Evolutionary conservation across 305 asterid genomes (phyloP), one percentile per base, ranked within the genome.

Genomic region (Salvia sclarea): DNA sequence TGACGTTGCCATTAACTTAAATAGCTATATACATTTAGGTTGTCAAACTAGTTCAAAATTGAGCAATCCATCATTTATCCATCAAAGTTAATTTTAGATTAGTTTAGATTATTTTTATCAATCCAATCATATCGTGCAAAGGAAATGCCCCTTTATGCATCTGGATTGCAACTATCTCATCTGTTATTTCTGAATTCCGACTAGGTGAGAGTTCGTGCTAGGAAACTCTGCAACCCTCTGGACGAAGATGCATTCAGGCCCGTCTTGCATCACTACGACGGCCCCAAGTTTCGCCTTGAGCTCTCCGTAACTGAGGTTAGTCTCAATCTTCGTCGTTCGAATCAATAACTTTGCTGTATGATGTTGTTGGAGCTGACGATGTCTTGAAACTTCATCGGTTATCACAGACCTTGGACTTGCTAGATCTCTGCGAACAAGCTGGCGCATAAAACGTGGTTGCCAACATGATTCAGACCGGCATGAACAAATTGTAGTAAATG

Each of bases 161-260:
- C 9, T 7, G 41, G 41, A 7, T 35, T 25, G 30, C 33, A 28
- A 7, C 9, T 35, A 1, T 35, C 11, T 35, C 41, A 28, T 28
- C 33, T 3, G 33, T 6, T 28, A 8, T 35, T 12, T 35, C 9
- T 35, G 2, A 56, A 24, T 68, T 35, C 50, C 70, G 33, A 31
- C 64, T 76, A 93, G 98, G 96, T 93, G 54, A 86, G 89, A 61
- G 85, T 87, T 68, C 82, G 80, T 72, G 80, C 85, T 25, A 87
- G 96, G 85, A 87, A 94, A 77, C 48, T 91, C 59, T 84, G 90
- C 81, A 86, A 89, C 61, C 87, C 96, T 71, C 81, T 94, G 77
- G 98, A 91, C 66, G 98, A 94, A 80, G 98, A 94, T 78, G 88
- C 96, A 47, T 94, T 91, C 74, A 85, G 98, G 80, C 97, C 97